Percentiles rank a stretch among this genome's conserved stretches.
These are phyloP conservation scores for Triangularia setosa DNA, from an alignment of 2,329 filamentous ascomycete species.

Conservation along the genomic window DNA sequence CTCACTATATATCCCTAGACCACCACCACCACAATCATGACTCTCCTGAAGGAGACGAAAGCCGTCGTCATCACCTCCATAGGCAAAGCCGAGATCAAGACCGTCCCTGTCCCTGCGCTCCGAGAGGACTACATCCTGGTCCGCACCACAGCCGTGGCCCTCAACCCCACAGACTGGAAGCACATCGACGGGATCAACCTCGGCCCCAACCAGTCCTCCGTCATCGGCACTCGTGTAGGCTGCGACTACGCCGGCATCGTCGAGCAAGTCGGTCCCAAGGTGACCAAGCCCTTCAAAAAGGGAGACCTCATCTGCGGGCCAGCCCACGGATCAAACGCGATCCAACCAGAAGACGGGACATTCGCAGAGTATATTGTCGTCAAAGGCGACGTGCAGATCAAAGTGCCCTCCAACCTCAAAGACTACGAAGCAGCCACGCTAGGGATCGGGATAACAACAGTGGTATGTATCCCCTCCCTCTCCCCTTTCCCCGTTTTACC, in stretches of 20 bases:
- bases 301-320: slow-evolving; percentile 46
- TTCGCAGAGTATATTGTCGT: slow-evolving; percentile 39
- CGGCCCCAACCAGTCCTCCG: background rate
- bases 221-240: slow-evolving; percentile 28
- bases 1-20: background rate
- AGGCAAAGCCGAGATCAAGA: slow-evolving; percentile 22
- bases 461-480: slow-evolving; percentile 24
- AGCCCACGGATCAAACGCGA: slow-evolving; percentile 36
- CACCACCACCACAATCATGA: slow-evolving; percentile 8
- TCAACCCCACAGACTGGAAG: slow-evolving; percentile 33
- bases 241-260: slow-evolving; percentile 47
- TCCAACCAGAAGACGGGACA: slow-evolving; percentile 39
- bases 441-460: slow-evolving; percentile 39
- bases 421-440: slow-evolving; percentile 45
- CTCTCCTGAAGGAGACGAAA: slow-evolving; percentile 21
- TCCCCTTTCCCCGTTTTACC: background rate
- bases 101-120: slow-evolving; percentile 25
- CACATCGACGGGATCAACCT: slow-evolving; percentile 10
- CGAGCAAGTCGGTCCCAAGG: slow-evolving; percentile 41
- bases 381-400: slow-evolving; percentile 40
- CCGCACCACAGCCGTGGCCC: slow-evolving; percentile 26
- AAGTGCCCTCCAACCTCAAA: slow-evolving; percentile 43
- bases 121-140: slow-evolving; percentile 29
- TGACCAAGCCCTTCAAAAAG: slow-evolving; percentile 40
- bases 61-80: slow-evolving; percentile 25